These are phyloP conservation scores for Apiospora arundinis DNA, from an alignment of 2,329 filamentous ascomycete genomes.

Conservation along the genomic window DNA sequence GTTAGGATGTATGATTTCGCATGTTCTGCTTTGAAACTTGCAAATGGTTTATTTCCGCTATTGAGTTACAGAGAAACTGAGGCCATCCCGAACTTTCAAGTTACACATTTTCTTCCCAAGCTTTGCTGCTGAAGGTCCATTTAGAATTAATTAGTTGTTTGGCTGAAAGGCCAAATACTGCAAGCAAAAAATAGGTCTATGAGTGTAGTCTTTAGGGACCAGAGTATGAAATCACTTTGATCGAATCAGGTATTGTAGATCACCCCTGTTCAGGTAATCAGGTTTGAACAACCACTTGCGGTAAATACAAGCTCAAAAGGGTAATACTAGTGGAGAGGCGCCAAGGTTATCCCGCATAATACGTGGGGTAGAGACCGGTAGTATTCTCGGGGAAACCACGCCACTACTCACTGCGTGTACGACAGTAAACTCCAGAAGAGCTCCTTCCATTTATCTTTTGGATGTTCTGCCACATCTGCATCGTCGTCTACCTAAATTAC, in stretches of 20 bases:
- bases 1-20: no score
- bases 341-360: constrained; percentile 10
- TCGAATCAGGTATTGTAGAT: background rate
- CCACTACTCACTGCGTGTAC: background rate
- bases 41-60: no score
- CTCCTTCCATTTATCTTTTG: no score
- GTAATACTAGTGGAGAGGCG: background rate
- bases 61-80: background rate
- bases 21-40: no score
- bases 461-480: background rate
- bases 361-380: constrained; percentile 11
- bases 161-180: no score
- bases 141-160: no score
- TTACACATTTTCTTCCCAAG: background rate
- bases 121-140: background rate
- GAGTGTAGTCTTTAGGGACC: background rate
- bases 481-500: no score
- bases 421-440: background rate
- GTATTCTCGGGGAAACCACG: constrained; percentile 19
- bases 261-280: background rate
- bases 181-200: no score
- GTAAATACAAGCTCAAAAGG: background rate
- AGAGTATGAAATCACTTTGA: background rate
- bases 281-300: background rate
- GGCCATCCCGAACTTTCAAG: background rate